Percentiles rank a stretch among this genome's conserved stretches.
These are phyloP conservation scores for Boletus vinaceobasis DNA, from an alignment of 768 basidiomycete species.

Conservation along the genomic window DNA sequence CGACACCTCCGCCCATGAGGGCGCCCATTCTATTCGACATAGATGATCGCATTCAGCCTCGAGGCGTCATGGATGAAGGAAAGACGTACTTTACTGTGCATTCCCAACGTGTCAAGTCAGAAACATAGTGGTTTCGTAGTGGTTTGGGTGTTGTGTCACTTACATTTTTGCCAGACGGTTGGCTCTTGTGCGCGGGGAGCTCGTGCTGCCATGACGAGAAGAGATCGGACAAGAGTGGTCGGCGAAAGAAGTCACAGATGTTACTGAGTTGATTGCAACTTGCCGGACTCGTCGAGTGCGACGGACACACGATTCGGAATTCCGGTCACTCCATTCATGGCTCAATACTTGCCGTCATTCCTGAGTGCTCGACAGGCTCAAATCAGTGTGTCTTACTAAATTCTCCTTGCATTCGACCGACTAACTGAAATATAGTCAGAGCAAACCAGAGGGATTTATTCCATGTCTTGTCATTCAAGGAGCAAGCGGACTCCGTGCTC, in stretches of 20 bases:
- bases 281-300: constrained; percentile 2
- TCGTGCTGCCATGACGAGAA: constrained; percentile 29
- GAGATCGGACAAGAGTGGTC: background rate
- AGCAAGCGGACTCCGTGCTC: constrained; percentile 70
- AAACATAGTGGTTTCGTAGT: background rate
- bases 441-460: constrained; percentile 82
- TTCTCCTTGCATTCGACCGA: constrained; percentile 1
- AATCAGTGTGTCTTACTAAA: constrained; percentile 58
- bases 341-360: constrained; percentile 44
- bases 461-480: constrained; percentile 69
- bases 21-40: constrained; percentile 75
- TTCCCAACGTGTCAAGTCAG: constrained; percentile 8
- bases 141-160: constrained; percentile 17
- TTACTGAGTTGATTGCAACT: background rate
- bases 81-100: constrained; percentile 56
- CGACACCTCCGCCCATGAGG: constrained; percentile 89
- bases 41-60: constrained; percentile 4
- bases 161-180: constrained; percentile 76
- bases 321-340: constrained; percentile 5
- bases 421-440: constrained; percentile 51
- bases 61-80: background rate
- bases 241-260: background rate
- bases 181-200: constrained; percentile 46
- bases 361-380: constrained; percentile 82
- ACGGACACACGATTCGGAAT: background rate